Percentiles rank a stretch among this genome's conserved stretches.
These are phyloP conservation scores for Apiosordaria backusii DNA, from an alignment of 495 filamentous ascomycete genomes.

Conservation along the genomic window DNA sequence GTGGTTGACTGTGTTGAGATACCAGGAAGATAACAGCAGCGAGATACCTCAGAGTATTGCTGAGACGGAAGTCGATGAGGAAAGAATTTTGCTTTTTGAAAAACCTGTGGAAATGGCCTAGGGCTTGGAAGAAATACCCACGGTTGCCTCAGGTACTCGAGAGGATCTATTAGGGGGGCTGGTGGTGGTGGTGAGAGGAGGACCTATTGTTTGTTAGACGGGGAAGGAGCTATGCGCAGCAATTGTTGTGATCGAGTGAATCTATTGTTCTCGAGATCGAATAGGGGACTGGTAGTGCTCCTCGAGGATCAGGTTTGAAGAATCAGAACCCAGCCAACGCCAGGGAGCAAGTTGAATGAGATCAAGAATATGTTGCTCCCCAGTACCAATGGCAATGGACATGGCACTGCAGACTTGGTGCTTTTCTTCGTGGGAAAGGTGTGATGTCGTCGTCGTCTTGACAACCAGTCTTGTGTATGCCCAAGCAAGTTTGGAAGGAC, in stretches of 20 bases:
- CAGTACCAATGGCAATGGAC: too few species aligned
- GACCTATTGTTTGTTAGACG: background rate
- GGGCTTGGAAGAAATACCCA: background rate
- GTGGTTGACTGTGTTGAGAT: background rate
- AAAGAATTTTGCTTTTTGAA: background rate
- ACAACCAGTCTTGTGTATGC: too few species aligned
- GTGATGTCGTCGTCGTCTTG: too few species aligned
- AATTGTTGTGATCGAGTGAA: background rate
- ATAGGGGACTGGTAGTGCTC: background rate
- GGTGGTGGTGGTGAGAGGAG: background rate
- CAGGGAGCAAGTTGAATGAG: too few species aligned
- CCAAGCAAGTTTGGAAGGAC: too few species aligned
- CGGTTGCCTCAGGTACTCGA: background rate
- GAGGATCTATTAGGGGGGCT: background rate
- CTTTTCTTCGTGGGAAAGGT: too few species aligned
- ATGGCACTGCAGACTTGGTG: too few species aligned
- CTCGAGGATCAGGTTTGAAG: background rate
- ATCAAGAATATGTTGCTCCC: too few species aligned
- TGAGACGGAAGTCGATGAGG: background rate
- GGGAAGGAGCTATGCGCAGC: background rate
- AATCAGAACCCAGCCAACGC: too few species aligned
- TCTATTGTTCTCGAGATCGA: background rate
- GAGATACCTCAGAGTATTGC: background rate
- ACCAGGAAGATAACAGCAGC: background rate
- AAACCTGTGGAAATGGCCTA: background rate